phyloP scores from a whole-genome alignment of 108 stramenopile genomes.

The Cyclotella choctawhatcheeana region DNA sequence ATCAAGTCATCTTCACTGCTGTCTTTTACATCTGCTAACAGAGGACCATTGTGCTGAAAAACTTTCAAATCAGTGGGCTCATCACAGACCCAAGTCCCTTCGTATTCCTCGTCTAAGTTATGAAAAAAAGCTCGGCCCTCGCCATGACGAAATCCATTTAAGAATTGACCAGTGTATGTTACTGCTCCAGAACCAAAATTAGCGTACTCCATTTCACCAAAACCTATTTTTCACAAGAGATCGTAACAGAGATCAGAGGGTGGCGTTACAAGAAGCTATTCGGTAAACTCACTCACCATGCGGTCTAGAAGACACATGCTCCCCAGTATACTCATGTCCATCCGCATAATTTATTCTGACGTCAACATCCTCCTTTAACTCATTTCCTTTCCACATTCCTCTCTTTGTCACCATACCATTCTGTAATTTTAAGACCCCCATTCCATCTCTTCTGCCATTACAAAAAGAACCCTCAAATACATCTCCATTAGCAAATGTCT shows the following conservation, averaged over 20 bases:
- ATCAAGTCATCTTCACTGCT: background rate
- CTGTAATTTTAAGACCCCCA: constrained; percentile 27
- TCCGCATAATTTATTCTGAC: constrained; percentile 33
- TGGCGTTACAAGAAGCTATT: no score
- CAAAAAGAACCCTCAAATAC: constrained; percentile 44
- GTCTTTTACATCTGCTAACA: constrained; percentile 8
- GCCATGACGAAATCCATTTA: constrained; percentile 48
- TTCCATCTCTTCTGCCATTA: constrained; percentile 35
- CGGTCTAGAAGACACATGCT: constrained; percentile 34
- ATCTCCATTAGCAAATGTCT: constrained; percentile 36
- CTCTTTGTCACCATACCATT: constrained; percentile 23
- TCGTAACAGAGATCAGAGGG: background rate
- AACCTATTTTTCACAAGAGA: constrained; percentile 11
- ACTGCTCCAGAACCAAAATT: constrained; percentile 27
- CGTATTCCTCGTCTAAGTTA: constrained; percentile 33
- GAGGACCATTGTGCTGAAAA: constrained; percentile 39
- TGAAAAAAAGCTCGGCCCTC: constrained; percentile 38
- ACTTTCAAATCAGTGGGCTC: constrained; percentile 40
- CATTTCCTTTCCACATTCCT: constrained; percentile 28
- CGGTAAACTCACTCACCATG: constrained; percentile 32
- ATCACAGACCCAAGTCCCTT: constrained; percentile 43
- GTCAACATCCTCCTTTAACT: constrained; percentile 30
- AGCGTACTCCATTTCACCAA: constrained; percentile 39
- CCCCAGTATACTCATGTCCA: constrained; percentile 36
- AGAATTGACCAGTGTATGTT: constrained; percentile 39